Percentiles rank a stretch among this genome's conserved stretches.
Evolutionary conservation across 164 flowering plant genomes (phyloP).

Genomic region (Stephania japonica): DNA sequence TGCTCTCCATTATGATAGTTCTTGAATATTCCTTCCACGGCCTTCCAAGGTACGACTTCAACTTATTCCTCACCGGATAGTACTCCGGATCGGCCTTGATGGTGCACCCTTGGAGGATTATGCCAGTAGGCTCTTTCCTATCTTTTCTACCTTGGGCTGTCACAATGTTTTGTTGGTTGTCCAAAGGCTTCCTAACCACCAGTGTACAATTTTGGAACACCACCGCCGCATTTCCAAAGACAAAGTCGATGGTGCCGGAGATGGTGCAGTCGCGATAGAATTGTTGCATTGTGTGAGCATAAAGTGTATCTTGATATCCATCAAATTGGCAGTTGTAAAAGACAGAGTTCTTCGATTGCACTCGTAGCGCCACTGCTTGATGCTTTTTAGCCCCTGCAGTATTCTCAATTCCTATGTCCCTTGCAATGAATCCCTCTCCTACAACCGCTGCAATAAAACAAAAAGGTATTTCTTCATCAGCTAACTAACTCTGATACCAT

Average conservation of each 20-base stretch:
- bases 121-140: slow-evolving; percentile 23
- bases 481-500: too few relatives aligned
- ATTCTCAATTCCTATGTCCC: slow-evolving; percentile 78
- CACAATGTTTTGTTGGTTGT: slow-evolving; percentile 38
- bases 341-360: slow-evolving; percentile 42
- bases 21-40: slow-evolving; percentile 58
- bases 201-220: slow-evolving; percentile 75
- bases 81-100: slow-evolving; percentile 29
- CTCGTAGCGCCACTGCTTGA: slow-evolving; percentile 74
- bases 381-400: slow-evolving; percentile 57
- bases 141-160: slow-evolving; percentile 56
- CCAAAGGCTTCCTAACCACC: slow-evolving; percentile 44
- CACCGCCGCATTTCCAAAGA: slow-evolving; percentile 57
- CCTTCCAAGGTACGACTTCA: slow-evolving; percentile 44
- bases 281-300: slow-evolving; percentile 58
- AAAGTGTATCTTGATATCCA: slow-evolving; percentile 74
- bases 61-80: slow-evolving; percentile 16
- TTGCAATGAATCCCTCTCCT: slow-evolving; percentile 57
- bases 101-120: slow-evolving; percentile 49
- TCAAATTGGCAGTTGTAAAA: slow-evolving; percentile 69
- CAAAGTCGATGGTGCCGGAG: slow-evolving; percentile 71
- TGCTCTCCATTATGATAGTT: slow-evolving; percentile 40
- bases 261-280: slow-evolving; percentile 78
- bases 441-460: slow-evolving; percentile 30
- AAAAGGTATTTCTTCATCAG: too few relatives aligned